Evolutionary conservation across 208 protist species (phyloP), one percentile per base, ranked within the genome.

Genomic region (Lotmaria passim): DNA sequence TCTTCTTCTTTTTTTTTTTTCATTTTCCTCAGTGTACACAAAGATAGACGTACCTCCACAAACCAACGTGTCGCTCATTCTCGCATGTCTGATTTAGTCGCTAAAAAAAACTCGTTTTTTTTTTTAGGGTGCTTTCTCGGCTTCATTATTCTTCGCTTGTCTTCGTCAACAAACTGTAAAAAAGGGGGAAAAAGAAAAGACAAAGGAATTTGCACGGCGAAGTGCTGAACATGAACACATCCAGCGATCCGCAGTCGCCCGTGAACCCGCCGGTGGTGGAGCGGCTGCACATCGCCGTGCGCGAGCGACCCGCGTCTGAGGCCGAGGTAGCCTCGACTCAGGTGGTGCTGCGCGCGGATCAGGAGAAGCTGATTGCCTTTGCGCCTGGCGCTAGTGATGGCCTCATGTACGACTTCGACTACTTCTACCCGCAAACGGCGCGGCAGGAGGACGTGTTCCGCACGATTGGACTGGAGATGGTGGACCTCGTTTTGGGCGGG

Each of bases 321-420:
- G 82, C 83, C 44, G 87, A 97, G 52, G 21, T 88, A 0, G 31
- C 74, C 12, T 60, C 68, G 17, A 78, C 90, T 7, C 83, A 92
- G 52, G 76, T 97, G 26, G 38, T 57, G 34, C 66, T 97, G 33
- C 78, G 79, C 39, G 81, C 79, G 2, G 73, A 92, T 30, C 82
- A 91, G 34, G 86, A 93, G 46, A 93, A 94, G 58, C 72, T 97
- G 23, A 70, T 95, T 23, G 90, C 91, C 44, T 95, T 93, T 56
- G 72, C 86, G 0, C 89, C 89, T 4, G 66, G 71, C 31, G 57
- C 78, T 23, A 43, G 59, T 10, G 79, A 91, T 59, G 93, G 90
- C 28, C 79, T 95, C 33, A 87, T 95, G 86, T 97, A 95, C 69
- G 80, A 96, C 81, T 96, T 91, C 46, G 93, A 97, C 73, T 97